Evolutionary conservation across 1,284 basidiomycete species (phyloP).

Genomic region (Polyporus tsugae): DNA sequence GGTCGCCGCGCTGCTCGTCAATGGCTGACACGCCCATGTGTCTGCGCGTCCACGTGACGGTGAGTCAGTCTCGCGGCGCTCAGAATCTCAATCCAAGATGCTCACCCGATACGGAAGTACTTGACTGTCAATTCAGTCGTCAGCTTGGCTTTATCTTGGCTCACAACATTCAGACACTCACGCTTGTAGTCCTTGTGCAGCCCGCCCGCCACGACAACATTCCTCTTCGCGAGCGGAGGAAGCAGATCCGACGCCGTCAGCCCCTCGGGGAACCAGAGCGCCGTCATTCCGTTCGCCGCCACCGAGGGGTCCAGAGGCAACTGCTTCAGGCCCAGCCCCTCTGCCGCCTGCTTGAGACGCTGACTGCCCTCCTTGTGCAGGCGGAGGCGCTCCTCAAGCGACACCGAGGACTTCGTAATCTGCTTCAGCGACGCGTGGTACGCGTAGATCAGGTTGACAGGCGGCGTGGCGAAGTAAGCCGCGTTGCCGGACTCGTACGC

Average conservation of each 20-base stretch:
- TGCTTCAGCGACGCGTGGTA: slow-evolving; percentile 82
- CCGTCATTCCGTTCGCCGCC: slow-evolving; percentile 95
- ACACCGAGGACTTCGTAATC: slow-evolving; percentile 68
- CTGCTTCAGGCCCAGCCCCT: slow-evolving; percentile 77
- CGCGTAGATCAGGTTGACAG: slow-evolving; percentile 94
- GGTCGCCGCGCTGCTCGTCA: slow-evolving; percentile 73
- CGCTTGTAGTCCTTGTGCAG: slow-evolving; percentile 90
- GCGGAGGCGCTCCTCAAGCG: slow-evolving; percentile 84
- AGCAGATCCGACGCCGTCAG: slow-evolving; percentile 78
- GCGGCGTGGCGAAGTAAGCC: slow-evolving; percentile 95
- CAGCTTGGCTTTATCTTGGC: slow-evolving; percentile 15
- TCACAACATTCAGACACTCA: slow-evolving; percentile 43
- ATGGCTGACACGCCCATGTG: slow-evolving; percentile 93
- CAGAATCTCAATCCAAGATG: slow-evolving; percentile 19
- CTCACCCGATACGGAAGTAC: slow-evolving; percentile 83
- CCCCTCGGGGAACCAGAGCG: slow-evolving; percentile 86
- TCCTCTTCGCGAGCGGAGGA: slow-evolving; percentile 72
- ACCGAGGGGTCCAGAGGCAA: slow-evolving; percentile 69
- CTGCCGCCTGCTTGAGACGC: slow-evolving; percentile 78
- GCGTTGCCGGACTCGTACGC: slow-evolving; percentile 81
- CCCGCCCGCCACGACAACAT: slow-evolving; percentile 90
- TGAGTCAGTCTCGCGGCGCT: neutral
- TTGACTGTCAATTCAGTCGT: slow-evolving; percentile 57
- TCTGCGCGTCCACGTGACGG: slow-evolving; percentile 44
- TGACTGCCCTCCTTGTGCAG: slow-evolving; percentile 80